phyloP scores from a whole-genome alignment of 2,329 filamentous ascomycete species.

The Hortaea werneckii region DNA sequence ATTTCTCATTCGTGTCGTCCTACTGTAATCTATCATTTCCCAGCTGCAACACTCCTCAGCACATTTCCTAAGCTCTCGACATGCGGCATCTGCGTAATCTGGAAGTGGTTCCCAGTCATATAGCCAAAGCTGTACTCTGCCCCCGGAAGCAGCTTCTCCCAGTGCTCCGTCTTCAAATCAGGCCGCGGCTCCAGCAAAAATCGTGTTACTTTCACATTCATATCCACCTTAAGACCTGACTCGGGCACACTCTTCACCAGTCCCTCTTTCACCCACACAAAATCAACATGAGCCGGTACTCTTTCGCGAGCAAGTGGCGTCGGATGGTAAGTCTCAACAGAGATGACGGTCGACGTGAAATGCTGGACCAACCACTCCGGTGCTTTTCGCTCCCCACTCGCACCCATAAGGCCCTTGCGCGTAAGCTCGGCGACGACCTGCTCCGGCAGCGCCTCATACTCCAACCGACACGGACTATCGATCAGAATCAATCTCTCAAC shows the following conservation, averaged over 20 bases:
- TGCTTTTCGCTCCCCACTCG: constrained; percentile 15
- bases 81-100: constrained; percentile 22
- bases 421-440: constrained; percentile 18
- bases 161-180: constrained; percentile 19
- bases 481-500: constrained; percentile 21
- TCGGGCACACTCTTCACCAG: constrained; percentile 19
- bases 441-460: constrained; percentile 17
- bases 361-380: constrained; percentile 23
- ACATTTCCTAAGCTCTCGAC: constrained; percentile 3
- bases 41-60: no score
- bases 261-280: constrained; percentile 23
- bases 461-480: constrained; percentile 19
- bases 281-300: constrained; percentile 19
- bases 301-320: constrained; percentile 10
- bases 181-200: constrained; percentile 22
- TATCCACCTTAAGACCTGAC: constrained; percentile 20
- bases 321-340: constrained; percentile 21
- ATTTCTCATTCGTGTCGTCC: no score
- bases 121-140: constrained; percentile 18
- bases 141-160: constrained; percentile 21
- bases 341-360: constrained; percentile 19
- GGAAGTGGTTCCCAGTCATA: constrained; percentile 25
- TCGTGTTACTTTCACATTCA: constrained; percentile 21
- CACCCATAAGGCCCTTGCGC: constrained; percentile 19
- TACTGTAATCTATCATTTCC: no score